A percentile compares a stretch with the other conserved stretches of the same genome.
Conservation (phyloP, 768 basidiomycete genomes). For the Mycena albidolilacea region DNA sequence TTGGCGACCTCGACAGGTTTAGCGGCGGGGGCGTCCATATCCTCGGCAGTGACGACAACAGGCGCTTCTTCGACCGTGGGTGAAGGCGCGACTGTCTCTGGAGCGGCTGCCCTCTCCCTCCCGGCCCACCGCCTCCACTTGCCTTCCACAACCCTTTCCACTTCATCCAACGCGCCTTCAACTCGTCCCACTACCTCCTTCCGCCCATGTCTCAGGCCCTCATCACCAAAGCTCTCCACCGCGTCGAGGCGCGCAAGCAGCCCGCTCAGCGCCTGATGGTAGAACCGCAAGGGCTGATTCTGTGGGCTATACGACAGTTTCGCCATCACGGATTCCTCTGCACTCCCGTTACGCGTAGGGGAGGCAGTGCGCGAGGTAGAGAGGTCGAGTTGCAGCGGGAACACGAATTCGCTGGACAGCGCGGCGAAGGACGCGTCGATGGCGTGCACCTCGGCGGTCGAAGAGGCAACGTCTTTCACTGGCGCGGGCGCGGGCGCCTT, state of each 20-base stretch:
- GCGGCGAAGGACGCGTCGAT: slow-evolving; percentile 51
- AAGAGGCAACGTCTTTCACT: slow-evolving; percentile 49
- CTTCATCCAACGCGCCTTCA: slow-evolving; percentile 68
- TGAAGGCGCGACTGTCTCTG: not conserved
- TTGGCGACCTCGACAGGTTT: not conserved
- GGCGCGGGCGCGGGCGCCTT: slow-evolving; percentile 47
- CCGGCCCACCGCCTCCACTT: slow-evolving; percentile 51
- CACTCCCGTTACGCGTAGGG: slow-evolving; percentile 38
- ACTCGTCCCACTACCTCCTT: slow-evolving; percentile 70
- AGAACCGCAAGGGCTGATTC: slow-evolving; percentile 74
- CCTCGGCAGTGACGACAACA: not conserved
- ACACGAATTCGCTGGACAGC: slow-evolving; percentile 51
- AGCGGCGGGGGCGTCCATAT: not conserved
- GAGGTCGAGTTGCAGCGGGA: slow-evolving; percentile 60
- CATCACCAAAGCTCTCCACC: slow-evolving; percentile 73
- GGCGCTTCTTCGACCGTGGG: not conserved
- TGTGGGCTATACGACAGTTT: slow-evolving; percentile 69
- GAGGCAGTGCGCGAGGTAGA: slow-evolving; percentile 51
- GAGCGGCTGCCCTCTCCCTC: slow-evolving; percentile 38
- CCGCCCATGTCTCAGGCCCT: slow-evolving; percentile 62
- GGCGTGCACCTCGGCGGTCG: slow-evolving; percentile 56
- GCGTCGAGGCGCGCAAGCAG: slow-evolving; percentile 72
- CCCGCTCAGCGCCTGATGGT: slow-evolving; percentile 71
- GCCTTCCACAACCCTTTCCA: slow-evolving; percentile 65
- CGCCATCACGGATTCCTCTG: slow-evolving; percentile 43